Conservation (phyloP, 192 early-diverging fungal genomes). For the Fimicolochytrium jonesii region DNA sequence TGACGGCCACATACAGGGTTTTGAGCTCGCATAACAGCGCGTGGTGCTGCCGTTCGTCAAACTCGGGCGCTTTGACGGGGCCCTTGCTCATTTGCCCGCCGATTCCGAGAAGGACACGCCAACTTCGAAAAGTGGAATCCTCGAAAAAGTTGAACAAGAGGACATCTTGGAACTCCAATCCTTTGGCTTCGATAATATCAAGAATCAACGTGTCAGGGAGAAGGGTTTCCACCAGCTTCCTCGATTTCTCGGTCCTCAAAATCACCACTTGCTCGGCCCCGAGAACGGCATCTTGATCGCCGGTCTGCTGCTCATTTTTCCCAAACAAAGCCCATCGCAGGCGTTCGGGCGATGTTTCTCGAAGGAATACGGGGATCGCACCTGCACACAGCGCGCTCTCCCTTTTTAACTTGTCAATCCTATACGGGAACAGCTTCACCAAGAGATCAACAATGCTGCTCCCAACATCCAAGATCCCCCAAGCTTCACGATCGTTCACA, state of each 20-base stretch:
- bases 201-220: neutral
- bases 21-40: neutral
- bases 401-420: neutral
- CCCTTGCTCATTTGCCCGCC: too few species aligned
- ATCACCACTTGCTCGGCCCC: conserved; percentile 11
- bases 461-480: neutral
- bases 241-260: neutral
- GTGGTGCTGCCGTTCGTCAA: neutral
- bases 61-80: neutral
- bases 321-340: neutral
- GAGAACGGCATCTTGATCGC: neutral
- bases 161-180: conserved; percentile 6
- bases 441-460: neutral
- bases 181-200: conserved; percentile 2
- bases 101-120: neutral
- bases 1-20: conserved; percentile 2
- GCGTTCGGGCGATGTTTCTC: neutral
- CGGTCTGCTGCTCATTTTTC: neutral
- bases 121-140: neutral
- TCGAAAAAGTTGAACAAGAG: neutral
- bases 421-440: neutral
- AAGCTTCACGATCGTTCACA: too few species aligned
- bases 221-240: neutral
- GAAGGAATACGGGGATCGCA: neutral
- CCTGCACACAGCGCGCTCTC: conserved; percentile 4